Conservation (phyloP, 2,329 filamentous ascomycete genomes). For the Colletotrichum gloeosporioides region DNA sequence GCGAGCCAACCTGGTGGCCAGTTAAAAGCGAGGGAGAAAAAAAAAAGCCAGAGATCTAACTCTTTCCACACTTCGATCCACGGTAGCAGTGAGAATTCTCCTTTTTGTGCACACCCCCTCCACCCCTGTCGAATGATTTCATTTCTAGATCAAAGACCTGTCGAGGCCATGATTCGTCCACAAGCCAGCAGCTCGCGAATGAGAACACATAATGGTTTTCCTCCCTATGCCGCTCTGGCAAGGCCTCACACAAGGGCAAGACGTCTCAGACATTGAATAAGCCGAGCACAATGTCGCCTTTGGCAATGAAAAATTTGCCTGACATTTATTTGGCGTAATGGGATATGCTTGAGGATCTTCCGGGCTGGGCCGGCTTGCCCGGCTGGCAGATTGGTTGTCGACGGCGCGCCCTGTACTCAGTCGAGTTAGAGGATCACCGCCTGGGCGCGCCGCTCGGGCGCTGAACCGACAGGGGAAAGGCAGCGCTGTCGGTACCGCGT, state of each 20-base stretch:
- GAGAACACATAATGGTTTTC: neutral
- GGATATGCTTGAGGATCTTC: neutral
- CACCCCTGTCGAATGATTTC: conserved; percentile 14
- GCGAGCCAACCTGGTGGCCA: neutral
- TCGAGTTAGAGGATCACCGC: neutral
- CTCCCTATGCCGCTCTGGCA: neutral
- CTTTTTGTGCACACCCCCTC: conserved; percentile 2
- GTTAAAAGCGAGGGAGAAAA: neutral
- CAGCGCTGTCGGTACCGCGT: neutral
- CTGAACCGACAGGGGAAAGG: neutral
- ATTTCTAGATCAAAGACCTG: neutral
- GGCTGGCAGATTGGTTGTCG: neutral
- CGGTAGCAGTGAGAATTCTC: conserved; percentile 13
- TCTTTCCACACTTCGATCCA: conserved; percentile 20
- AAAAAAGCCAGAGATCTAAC: conserved; percentile 12
- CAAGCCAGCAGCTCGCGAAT: neutral
- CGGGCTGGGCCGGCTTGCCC: neutral
- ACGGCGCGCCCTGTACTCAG: neutral
- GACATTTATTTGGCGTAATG: neutral
- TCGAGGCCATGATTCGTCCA: neutral
- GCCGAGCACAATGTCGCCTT: neutral
- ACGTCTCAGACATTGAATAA: neutral
- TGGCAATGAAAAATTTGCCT: neutral
- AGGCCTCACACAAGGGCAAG: neutral
- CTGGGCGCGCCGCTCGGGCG: conserved; percentile 5